Base-by-base conservation (phyloP, 306 rosid genomes). In the Quercus parvula region DNA sequence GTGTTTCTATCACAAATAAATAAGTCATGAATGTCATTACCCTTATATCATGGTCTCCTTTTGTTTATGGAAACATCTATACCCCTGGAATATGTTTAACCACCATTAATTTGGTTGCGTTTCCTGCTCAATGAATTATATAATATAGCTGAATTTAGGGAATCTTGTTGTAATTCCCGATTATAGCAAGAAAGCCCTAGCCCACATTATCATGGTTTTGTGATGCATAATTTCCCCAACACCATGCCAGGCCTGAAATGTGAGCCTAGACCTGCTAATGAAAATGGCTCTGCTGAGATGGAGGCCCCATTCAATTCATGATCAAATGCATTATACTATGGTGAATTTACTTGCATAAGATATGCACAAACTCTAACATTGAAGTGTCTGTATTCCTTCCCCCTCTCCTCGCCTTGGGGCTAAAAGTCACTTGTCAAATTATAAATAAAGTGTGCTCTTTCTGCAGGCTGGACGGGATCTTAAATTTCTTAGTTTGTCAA, bases 401-500 rank as follows among this genome's bases (percentile, higher is more conserved):
- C 15, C 54, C 17, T 13, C 54, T 13, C 17, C 54, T 49, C 11
- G 0, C 17, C 54, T 12, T 49, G 5, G 4, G 54, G 54, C 54
- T 0, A 49, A 49, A 49, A 49, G 54, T 12, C 54, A 12, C 54
- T 49, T 3, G 15, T 12, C 5, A 49, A 49, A 12, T 10, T 49
- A 49, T 12, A 49, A 10, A 49, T 24, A 33, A 33, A 30, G 6
- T 5, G 68, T 82, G 41, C 69, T 15, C 80, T 77, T 73, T 67
- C 68, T 76, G 80, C 91, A 91, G 99, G 99, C 99, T 71, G 97
- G 97, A 74, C 90, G 99, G 70, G 99, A 94, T 81, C 94, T 92
- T 56, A 87, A 82, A 79, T 91, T 76, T 78, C 75, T 92, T 46
- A 91, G 99, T 82, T 72, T 94, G 61, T 90, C 97, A 72, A 94